phyloP scores from a whole-genome alignment of 495 filamentous ascomycete genomes.

The Podospora comata region DNA sequence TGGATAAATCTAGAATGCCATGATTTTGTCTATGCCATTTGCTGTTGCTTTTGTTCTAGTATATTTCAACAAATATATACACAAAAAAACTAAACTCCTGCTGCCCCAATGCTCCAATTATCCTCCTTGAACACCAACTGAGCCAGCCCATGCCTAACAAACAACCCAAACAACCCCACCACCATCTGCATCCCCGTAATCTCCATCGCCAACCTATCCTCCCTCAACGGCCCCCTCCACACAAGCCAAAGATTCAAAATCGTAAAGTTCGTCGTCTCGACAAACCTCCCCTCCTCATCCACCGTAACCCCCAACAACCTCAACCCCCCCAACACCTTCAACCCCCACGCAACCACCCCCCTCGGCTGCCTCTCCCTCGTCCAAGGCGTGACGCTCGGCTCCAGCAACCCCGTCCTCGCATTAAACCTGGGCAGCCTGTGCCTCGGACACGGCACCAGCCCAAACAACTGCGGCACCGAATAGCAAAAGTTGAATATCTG shows the following conservation, averaged over 20 bases:
- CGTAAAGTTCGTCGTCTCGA: constrained; percentile 85
- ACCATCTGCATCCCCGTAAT: constrained; percentile 69
- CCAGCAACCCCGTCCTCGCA: constrained; percentile 72
- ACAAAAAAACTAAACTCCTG: neutral
- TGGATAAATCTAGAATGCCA: neutral
- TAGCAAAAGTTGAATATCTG: constrained; percentile 97
- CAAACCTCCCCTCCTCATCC: constrained; percentile 65
- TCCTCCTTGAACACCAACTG: constrained; percentile 81
- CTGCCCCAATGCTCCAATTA: constrained; percentile 52
- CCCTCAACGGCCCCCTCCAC: constrained; percentile 88
- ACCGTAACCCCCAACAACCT: constrained; percentile 60
- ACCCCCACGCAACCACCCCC: constrained; percentile 51
- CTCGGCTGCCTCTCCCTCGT: constrained; percentile 60
- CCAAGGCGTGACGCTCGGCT: constrained; percentile 82
- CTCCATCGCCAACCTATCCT: constrained; percentile 75
- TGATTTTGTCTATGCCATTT: neutral
- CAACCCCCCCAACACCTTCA: constrained; percentile 64
- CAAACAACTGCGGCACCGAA: constrained; percentile 85
- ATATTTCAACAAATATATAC: constrained; percentile 3
- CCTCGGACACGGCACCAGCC: constrained; percentile 83
- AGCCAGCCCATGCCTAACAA: constrained; percentile 80
- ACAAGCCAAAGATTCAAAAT: constrained; percentile 94
- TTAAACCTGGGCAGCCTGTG: constrained; percentile 91
- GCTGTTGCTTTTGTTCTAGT: neutral
- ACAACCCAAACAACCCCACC: constrained; percentile 75